Evolutionary conservation across 495 filamentous ascomycete species (phyloP), one percentile per base, ranked within the genome.

Genomic region (Terfezia claveryi): DNA sequence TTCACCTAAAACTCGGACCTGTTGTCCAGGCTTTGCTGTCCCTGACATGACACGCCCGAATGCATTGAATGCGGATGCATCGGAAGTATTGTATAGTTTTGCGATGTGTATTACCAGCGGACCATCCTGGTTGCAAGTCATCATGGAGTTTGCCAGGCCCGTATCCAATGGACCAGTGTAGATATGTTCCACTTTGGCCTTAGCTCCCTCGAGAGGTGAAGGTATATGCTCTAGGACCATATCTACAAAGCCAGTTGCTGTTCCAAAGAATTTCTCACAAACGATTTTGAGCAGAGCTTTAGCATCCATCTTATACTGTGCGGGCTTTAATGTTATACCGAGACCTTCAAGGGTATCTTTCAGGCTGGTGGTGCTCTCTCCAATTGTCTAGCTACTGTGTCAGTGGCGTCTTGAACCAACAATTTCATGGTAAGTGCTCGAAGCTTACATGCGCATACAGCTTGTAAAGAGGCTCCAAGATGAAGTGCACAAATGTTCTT

Each of bases 401-500:
- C 36, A 32, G 62, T 55, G 62, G 50, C 38, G 10, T 27, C 23
- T 36, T 14, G 44, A 9, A 14, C 38, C 32, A 37, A n/a, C 16
- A 17, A 38, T 37, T 37, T 36, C 23, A 23, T 1, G 5, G 50
- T 12, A 14, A 16, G n/a, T 11, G 23, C 20, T 20, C 32, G 44
- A 20, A n/a, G 56, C 63, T 61, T 59, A 66, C 63, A 61, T 96
- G 92, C 8, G 89, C 88, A 68, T 91, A 96, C 37, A 98, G 73
- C 65, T 98, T 98, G 73, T 98, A 98, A 56, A 98, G 85, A 27
- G 91, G 92, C 64, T 98, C 92, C 44, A 98, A 71, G 38, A 98
- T 75, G 61, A 96, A 98, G 64, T 94, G 80, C 58, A 96, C 85
- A 68, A 98, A 98, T 9, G 84, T 81, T 46, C 91, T 74, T 66